A percentile compares a stretch with the other conserved stretches of the same genome.
These are phyloP conservation scores for Coniferiporia sulphurascens DNA, from an alignment of 1,284 basidiomycete genomes.

Conservation along the genomic window DNA sequence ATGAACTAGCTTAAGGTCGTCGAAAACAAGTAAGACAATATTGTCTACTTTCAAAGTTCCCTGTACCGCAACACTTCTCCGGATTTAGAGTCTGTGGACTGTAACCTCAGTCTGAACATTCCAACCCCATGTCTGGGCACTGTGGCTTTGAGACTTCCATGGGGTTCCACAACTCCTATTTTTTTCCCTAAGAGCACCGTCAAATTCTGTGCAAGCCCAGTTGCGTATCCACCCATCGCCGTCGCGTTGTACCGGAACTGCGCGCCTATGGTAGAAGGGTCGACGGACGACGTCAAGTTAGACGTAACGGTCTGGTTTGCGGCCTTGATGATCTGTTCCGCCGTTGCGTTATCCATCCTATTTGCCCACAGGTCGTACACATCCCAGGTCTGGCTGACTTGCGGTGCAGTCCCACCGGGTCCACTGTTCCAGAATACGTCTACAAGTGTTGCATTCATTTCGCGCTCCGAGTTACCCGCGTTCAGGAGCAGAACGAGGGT, in stretches of 20 bases:
- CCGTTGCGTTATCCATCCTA: constrained; percentile 17
- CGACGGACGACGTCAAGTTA: constrained; percentile 1
- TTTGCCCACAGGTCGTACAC: constrained; percentile 19
- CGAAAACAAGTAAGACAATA: too few species aligned
- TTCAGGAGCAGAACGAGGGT: constrained; percentile 16
- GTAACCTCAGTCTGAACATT: constrained; percentile 10
- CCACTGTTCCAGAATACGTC: constrained; percentile 17
- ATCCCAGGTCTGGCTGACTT: constrained; percentile 17
- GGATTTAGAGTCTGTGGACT: not conserved
- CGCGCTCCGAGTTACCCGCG: constrained; percentile 13
- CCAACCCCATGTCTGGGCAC: constrained; percentile 14
- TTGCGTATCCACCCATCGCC: constrained; percentile 14
- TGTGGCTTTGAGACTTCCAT: constrained; percentile 9
- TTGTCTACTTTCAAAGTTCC: too few species aligned
- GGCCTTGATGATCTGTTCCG: constrained; percentile 15
- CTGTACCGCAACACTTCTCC: too few species aligned
- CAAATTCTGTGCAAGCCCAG: constrained; percentile 11
- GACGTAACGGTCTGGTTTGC: constrained; percentile 8
- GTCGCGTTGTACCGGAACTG: constrained; percentile 16
- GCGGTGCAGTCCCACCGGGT: constrained; percentile 12
- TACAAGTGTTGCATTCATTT: constrained; percentile 18
- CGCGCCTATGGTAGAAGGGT: constrained; percentile 6
- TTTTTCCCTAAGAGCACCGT: constrained; percentile 16
- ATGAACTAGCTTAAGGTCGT: too few species aligned
- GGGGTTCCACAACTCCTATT: constrained; percentile 10